These are phyloP conservation scores for Eucalyptus albens DNA, from an alignment of 345 rosid genomes.

Conservation along the genomic window DNA sequence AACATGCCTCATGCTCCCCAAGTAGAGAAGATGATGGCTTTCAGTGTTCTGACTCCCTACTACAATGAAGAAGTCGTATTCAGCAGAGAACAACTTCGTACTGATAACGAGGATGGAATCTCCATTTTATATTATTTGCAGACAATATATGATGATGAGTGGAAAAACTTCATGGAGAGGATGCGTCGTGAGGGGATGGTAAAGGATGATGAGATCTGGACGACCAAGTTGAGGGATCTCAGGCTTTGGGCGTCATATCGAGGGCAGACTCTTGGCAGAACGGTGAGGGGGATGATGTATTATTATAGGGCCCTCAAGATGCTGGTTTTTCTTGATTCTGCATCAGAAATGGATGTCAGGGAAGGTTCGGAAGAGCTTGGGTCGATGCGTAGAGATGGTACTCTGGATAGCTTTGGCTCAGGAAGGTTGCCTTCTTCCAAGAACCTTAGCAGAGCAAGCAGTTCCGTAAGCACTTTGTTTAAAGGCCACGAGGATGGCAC, in stretches of 20 bases:
- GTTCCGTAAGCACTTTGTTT: conserved; percentile 43
- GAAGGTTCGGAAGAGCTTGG: conserved; percentile 77
- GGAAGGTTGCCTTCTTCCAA: conserved; percentile 32
- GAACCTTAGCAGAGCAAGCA: conserved; percentile 53
- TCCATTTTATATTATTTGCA: conserved; percentile 80
- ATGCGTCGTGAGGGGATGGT: conserved; percentile 79
- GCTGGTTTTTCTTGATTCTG: conserved; percentile 96
- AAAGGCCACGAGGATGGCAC: conserved; percentile 88
- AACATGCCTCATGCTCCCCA: conserved; percentile 98
- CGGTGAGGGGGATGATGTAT: conserved; percentile 99
- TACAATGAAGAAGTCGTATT: conserved; percentile 82
- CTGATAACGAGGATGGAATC: conserved; percentile 92
- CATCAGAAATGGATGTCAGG: conserved; percentile 85
- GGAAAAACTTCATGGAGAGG: conserved; percentile 92
- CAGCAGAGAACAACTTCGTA: conserved; percentile 84
- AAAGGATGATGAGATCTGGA: conserved; percentile 61
- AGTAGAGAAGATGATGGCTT: conserved; percentile 98
- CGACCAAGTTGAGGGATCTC: conserved; percentile 70
- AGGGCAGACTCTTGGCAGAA: conserved; percentile 93
- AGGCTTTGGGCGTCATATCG: conserved; percentile 98
- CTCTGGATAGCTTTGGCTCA: conserved; percentile 17
- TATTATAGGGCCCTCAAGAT: conserved; percentile 90
- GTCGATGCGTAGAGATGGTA: conserved; percentile 44
- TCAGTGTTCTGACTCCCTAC: conserved; percentile 91
- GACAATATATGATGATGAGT: conserved; percentile 89